Evolutionary conservation across 345 rosid genomes (phyloP).

Genomic region (rapeseed (Brassica napus)): Da-Ae NC_063444.1:1403001-1403500

Average conservation of each 20-base stretch:
- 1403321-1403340: slow-evolving; percentile 95
- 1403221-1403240: slow-evolving; percentile 77
- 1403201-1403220: slow-evolving; percentile 60
- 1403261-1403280: slow-evolving; percentile 81
- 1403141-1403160: slow-evolving; percentile 91
- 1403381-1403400: slow-evolving; percentile 80
- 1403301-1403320: slow-evolving; percentile 92
- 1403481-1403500: slow-evolving; percentile 86
- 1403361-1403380: slow-evolving; percentile 78
- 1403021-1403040: slow-evolving; percentile 96
- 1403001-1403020: slow-evolving; percentile 96
- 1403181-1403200: slow-evolving; percentile 48
- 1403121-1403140: slow-evolving; percentile 91
- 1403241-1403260: slow-evolving; percentile 77
- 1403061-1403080: slow-evolving; percentile 93
- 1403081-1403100: slow-evolving; percentile 80
- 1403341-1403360: slow-evolving; percentile 92
- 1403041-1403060: slow-evolving; percentile 95
- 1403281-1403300: slow-evolving; percentile 84
- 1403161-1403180: slow-evolving; percentile 84
- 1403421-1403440: slow-evolving; percentile 78
- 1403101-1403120: slow-evolving; percentile 82
- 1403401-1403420: slow-evolving; percentile 86
- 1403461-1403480: slow-evolving; percentile 91
- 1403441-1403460: slow-evolving; percentile 81